A percentile compares a stretch with the other conserved stretches of the same genome.
phyloP scores from a whole-genome alignment of 129 eudicot genomes.

The Pseudognaphalium luteoalbum region DNA sequence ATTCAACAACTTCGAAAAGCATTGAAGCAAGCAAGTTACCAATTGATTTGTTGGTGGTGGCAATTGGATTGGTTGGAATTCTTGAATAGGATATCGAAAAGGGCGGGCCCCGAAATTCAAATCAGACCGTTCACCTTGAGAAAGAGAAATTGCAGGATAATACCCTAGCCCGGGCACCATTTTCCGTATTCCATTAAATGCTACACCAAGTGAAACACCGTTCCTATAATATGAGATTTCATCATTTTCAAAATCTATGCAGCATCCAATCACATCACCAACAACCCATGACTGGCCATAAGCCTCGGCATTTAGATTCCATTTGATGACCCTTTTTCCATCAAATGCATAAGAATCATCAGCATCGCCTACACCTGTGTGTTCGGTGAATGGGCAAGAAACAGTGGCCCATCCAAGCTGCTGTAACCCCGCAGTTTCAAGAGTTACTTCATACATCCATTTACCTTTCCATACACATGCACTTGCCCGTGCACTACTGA shows the following conservation, averaged over 20 bases:
- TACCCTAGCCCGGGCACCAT: constrained; percentile 92
- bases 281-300: constrained; percentile 97
- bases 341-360: constrained; percentile 97
- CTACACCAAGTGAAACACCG: constrained; percentile 89
- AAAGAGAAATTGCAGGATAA: constrained; percentile 91
- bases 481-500: constrained; percentile 88
- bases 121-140: constrained; percentile 94
- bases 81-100: constrained; percentile 70
- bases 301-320: constrained; percentile 74
- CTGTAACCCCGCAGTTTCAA: constrained; percentile 90
- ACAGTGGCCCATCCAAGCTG: constrained; percentile 97
- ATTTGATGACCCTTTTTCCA: constrained; percentile 83
- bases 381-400: constrained; percentile 78
- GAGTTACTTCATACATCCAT: constrained; percentile 99
- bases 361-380: constrained; percentile 95
- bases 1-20: constrained; percentile 71
- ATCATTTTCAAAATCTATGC: constrained; percentile 80
- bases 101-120: constrained; percentile 89
- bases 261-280: constrained; percentile 98
- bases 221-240: constrained; percentile 73
- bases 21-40: constrained; percentile 56
- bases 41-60: constrained; percentile 56
- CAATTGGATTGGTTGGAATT: constrained; percentile 77
- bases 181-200: constrained; percentile 81
- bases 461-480: constrained; percentile 98